These are phyloP conservation scores for Pisolithus albus DNA, from an alignment of 768 basidiomycete species.

Conservation along the genomic window DNA sequence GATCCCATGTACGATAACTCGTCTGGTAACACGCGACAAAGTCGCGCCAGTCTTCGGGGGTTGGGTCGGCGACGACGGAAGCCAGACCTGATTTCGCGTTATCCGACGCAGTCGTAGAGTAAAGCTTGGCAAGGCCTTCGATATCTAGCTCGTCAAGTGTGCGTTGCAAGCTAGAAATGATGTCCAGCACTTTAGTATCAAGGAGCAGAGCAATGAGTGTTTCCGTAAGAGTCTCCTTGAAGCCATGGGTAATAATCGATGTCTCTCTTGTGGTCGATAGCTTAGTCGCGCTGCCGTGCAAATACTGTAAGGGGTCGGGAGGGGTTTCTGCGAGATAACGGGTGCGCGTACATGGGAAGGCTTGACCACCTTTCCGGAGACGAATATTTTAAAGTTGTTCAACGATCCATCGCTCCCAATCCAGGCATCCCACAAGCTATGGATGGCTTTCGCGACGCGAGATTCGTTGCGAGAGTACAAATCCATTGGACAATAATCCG, in stretches of 20 bases:
- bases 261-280: slow-evolving; percentile 12
- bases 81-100: slow-evolving; percentile 17
- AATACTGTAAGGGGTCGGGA: slow-evolving; percentile 6
- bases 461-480: slow-evolving; percentile 65
- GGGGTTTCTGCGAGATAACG: not conserved
- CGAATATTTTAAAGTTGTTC: slow-evolving; percentile 83
- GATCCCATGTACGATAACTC: slow-evolving; percentile 28
- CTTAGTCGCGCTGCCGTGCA: slow-evolving; percentile 2
- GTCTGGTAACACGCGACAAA: slow-evolving; percentile 53
- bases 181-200: slow-evolving; percentile 44
- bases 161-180: slow-evolving; percentile 58
- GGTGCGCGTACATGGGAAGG: slow-evolving; percentile 50
- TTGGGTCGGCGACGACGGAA: slow-evolving; percentile 41
- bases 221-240: slow-evolving; percentile 47
- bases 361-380: slow-evolving; percentile 50
- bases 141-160: slow-evolving; percentile 80
- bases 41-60: slow-evolving; percentile 54
- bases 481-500: slow-evolving; percentile 82
- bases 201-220: slow-evolving; percentile 45
- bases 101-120: slow-evolving; percentile 16
- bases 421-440: slow-evolving; percentile 72
- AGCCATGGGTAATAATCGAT: slow-evolving; percentile 12
- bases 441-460: slow-evolving; percentile 63
- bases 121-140: slow-evolving; percentile 59
- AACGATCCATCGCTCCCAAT: slow-evolving; percentile 48